A percentile compares a stretch with the other conserved stretches of the same genome.
Evolutionary conservation across 1,284 basidiomycete species (phyloP).

Genomic region (Violaceomyces palustris): DNA sequence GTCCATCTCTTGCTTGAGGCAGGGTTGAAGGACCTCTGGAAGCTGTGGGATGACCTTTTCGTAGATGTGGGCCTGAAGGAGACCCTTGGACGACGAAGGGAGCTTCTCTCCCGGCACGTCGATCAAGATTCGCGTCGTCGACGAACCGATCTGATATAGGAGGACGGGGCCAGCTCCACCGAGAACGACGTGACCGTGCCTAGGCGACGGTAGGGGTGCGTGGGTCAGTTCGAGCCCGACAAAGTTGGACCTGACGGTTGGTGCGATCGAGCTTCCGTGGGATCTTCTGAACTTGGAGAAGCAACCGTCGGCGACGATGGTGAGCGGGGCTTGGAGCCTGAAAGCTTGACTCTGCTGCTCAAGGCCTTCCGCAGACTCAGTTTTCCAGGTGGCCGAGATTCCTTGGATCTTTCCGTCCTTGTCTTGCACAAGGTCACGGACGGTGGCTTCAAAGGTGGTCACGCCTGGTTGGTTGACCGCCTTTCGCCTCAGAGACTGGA

Average conservation of each 20-base stretch:
- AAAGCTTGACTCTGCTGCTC: slow-evolving; percentile 4
- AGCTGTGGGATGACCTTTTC: slow-evolving; percentile 42
- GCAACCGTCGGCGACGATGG: slow-evolving; percentile 88
- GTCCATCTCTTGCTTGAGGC: slow-evolving; percentile 34
- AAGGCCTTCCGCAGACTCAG: slow-evolving; percentile 6
- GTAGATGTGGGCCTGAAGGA: slow-evolving; percentile 45
- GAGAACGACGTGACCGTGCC: slow-evolving; percentile 80
- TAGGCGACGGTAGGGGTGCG: slow-evolving; percentile 69
- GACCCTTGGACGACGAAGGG: slow-evolving; percentile 66
- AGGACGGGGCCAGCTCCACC: slow-evolving; percentile 72
- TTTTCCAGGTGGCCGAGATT: slow-evolving; percentile 29
- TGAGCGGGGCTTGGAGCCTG: slow-evolving; percentile 66
- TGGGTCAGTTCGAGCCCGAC: slow-evolving; percentile 74
- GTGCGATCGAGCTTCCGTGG: slow-evolving; percentile 56
- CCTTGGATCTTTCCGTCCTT: slow-evolving; percentile 27
- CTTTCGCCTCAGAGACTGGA: slow-evolving; percentile 70
- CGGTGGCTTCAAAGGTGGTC: slow-evolving; percentile 37
- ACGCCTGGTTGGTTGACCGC: slow-evolving; percentile 56
- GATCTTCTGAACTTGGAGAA: slow-evolving; percentile 73
- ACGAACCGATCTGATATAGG: slow-evolving; percentile 73
- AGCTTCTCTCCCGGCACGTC: slow-evolving; percentile 77
- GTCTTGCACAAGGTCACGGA: slow-evolving; percentile 37
- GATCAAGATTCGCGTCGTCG: slow-evolving; percentile 82
- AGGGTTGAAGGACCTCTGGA: slow-evolving; percentile 37
- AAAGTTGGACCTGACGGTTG: slow-evolving; percentile 68